Conservation (phyloP, 352 stramenopile genomes). For the Pythium sp. region DNA sequence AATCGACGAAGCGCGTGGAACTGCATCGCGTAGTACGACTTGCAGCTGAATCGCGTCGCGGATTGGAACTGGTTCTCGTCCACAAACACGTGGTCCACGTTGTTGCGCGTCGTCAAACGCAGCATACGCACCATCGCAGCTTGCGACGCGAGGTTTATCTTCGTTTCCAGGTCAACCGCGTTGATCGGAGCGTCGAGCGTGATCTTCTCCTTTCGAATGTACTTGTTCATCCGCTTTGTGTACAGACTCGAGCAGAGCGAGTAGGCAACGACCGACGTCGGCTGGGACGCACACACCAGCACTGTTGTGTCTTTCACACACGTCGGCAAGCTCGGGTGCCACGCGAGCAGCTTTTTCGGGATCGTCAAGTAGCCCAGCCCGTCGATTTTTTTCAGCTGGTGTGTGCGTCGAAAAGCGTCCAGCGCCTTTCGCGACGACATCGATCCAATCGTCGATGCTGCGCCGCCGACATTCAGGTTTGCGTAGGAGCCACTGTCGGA, state of each 20-base stretch:
- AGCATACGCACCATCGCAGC: constrained; percentile 62
- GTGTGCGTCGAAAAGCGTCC: constrained; percentile 59
- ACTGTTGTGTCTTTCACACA: constrained; percentile 73
- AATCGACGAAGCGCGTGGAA: constrained; percentile 82
- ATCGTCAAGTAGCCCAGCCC: constrained; percentile 71
- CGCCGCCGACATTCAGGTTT: constrained; percentile 25
- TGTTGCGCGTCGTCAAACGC: constrained; percentile 64
- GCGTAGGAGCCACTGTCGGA: constrained; percentile 36
- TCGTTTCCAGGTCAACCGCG: constrained; percentile 24
- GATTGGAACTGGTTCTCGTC: constrained; percentile 86
- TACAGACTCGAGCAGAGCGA: constrained; percentile 84
- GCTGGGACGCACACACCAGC: constrained; percentile 75
- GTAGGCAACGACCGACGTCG: constrained; percentile 84
- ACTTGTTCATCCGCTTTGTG: constrained; percentile 68
- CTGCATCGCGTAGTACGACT: constrained; percentile 89
- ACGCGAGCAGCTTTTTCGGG: constrained; percentile 74
- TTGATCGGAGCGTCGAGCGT: constrained; percentile 32
- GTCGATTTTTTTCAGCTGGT: constrained; percentile 61
- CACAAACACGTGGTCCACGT: constrained; percentile 83
- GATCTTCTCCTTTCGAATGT: constrained; percentile 59
- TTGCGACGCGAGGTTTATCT: constrained; percentile 16
- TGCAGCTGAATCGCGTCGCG: constrained; percentile 81
- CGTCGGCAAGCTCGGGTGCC: constrained; percentile 73
- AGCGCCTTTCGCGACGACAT: constrained; percentile 57
- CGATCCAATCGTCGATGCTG: constrained; percentile 64